Evolutionary conservation across 140 eudicot genomes (phyloP).

Genomic region (Senecio squalidus): DNA sequence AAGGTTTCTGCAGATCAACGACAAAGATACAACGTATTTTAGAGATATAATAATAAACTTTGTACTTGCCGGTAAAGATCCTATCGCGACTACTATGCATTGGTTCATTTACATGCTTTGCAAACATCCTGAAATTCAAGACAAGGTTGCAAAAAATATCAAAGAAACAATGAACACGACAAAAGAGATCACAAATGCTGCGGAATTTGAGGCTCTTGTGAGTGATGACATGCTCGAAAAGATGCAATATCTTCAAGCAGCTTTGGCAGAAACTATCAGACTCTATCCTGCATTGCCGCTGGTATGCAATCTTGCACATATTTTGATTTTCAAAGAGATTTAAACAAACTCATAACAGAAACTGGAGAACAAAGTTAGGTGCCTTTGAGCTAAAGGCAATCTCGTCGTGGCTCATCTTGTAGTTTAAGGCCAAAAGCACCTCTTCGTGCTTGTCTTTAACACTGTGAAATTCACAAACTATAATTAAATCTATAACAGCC

Average conservation of each 20-base stretch:
- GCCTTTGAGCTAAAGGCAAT: too few species aligned
- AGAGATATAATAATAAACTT: constrained; percentile 56
- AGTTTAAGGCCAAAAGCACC: too few species aligned
- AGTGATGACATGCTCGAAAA: constrained; percentile 44
- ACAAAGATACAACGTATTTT: constrained; percentile 43
- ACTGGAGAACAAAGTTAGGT: not conserved
- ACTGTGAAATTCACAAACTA: too few species aligned
- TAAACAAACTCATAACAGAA: not conserved
- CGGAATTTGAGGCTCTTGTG: constrained; percentile 39
- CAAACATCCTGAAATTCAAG: constrained; percentile 51
- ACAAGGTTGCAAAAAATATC: constrained; percentile 42
- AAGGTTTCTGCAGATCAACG: constrained; percentile 38
- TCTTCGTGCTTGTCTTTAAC: too few species aligned
- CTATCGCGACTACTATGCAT: constrained; percentile 52
- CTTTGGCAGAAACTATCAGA: constrained; percentile 56
- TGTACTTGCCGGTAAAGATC: constrained; percentile 69
- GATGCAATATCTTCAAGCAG: constrained; percentile 68
- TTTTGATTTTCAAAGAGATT: too few species aligned
- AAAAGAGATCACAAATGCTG: constrained; percentile 7
- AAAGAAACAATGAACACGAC: constrained; percentile 14
- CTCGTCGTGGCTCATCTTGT: too few species aligned
- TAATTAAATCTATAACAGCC: too few species aligned
- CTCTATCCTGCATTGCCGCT: constrained; percentile 68
- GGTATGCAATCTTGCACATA: constrained; percentile 22
- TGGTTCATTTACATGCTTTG: constrained; percentile 66